Evolutionary conservation across 192 early-diverging fungal species (phyloP), one percentile per base, ranked within the genome.

Genomic region (Coemansia sp.): DNA sequence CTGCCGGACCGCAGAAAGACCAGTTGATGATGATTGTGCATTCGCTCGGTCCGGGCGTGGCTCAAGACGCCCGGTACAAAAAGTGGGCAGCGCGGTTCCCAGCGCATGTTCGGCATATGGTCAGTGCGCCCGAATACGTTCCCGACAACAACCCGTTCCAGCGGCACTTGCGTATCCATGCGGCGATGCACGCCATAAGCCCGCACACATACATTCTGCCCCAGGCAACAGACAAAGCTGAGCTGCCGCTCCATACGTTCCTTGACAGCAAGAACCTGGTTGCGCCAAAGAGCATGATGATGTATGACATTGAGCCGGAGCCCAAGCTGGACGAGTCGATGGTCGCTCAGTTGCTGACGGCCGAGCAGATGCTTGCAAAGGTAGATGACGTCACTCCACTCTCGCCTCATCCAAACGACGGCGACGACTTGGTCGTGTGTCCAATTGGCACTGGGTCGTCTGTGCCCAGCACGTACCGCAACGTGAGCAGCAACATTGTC

Each of bases 401-500:
- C 26, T 14, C 52, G 36, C 37, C 52, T 3, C 14, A 1, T 10
- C 38, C 51, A 15, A 53, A 23, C 1, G 31, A 38, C 28, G 64
- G 65, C 23, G 23, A 50, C 28, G 69, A 65, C 15, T 61, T 75
- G n/a, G 47, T 72, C 3, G 61, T 81, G 12, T 86, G 88, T 5
- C 83, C 95, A 4, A 86, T 98, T 11, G 97, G 97, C 26, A 98
- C 97, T 0, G 97, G 93, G 21, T 90, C 93, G 17, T 86, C 94
- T 15, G 72, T 92, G 31, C 95, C 97, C 4, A 89, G 87, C 21
- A 90, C 90, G 60, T 94, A 92, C 74, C 85, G 97, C 68, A 98
- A 98, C 75, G 95, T 98, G 24, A 91, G 88, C 70, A 83, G 90
- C 9, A 96, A 89, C 12, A 72, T 95, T 10, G 66, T 96, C 26